A percentile compares a stretch with the other conserved stretches of the same genome.
These are phyloP conservation scores for Zygotorulaspora chibaensis DNA, from an alignment of 805 yeast genomes.

Conservation along the genomic window DNA sequence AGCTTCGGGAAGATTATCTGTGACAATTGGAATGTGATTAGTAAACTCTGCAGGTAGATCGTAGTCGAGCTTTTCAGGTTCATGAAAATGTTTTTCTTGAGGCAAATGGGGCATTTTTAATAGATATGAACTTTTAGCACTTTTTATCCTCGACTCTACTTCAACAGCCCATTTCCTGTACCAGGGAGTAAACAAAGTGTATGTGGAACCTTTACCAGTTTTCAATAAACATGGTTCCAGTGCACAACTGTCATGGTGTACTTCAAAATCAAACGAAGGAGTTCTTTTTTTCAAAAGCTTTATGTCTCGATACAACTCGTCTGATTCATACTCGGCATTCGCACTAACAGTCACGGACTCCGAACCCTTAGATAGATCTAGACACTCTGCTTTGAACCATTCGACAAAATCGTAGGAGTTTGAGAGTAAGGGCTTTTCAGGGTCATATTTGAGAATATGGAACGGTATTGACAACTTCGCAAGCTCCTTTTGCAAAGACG, in stretches of 20 bases:
- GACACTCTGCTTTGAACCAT: constrained; percentile 25
- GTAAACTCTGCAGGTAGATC: constrained; percentile 20
- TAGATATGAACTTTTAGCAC: neutral
- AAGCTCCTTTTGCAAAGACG: constrained; percentile 32
- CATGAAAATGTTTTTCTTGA: constrained; percentile 8
- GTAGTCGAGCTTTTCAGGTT: constrained; percentile 9
- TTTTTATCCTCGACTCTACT: neutral
- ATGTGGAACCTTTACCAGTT: constrained; percentile 43
- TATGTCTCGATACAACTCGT: constrained; percentile 32
- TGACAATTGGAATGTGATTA: constrained; percentile 14
- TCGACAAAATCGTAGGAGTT: constrained; percentile 15
- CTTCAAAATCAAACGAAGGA: constrained; percentile 13
- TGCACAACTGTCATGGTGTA: constrained; percentile 42
- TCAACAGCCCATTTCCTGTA: constrained; percentile 39
- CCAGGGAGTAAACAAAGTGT: constrained; percentile 48
- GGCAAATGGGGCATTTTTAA: neutral
- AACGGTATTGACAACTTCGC: constrained; percentile 38
- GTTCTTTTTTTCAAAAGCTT: constrained; percentile 8
- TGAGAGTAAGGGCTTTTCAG: constrained; percentile 14
- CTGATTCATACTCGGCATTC: constrained; percentile 37
- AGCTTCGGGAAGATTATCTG: constrained; percentile 15
- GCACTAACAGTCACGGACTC: constrained; percentile 21
- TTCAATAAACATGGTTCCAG: constrained; percentile 40
- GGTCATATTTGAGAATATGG: constrained; percentile 24
- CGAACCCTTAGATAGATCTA: constrained; percentile 11